Evolutionary conservation across 2,329 filamentous ascomycete genomes (phyloP), one percentile per base, ranked within the genome.

Genomic region (Neopestalotiopsis clavispora): DNA sequence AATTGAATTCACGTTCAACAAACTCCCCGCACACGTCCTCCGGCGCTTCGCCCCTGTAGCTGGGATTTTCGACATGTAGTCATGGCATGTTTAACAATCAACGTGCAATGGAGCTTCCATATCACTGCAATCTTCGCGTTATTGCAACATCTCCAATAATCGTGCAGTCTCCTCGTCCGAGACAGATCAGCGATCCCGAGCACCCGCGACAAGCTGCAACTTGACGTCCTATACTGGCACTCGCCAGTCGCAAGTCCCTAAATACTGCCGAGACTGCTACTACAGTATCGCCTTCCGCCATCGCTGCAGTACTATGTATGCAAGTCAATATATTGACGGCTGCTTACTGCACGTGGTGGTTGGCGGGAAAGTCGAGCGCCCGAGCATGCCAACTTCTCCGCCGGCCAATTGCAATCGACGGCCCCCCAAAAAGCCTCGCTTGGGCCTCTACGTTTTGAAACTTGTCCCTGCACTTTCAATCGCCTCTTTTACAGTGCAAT

Each of bases 311-410:
- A 28, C 23, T 28, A 28, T 28, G 23, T 28, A 52, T 52, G 45
- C 45, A 52, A 52, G 45, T 52, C 45, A 52, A 52, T 23, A 52
- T 52, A 52, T 52, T 52, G 45, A 59, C 30, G 23, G 57, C 20
- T 34, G 59, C 32, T 13, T 13, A 30, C 59, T 20, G 59, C 59
- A 62, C 59, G 59, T 62, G 59, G 34, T 62, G 59, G 59, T 62
- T 62, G 59, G 59, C 59, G 59, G 59, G 59, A 34, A 40, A 40
- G 32, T 38, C 30, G 59, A 17, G 23, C 59, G 34, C 14, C 7
- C 59, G 10, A 34, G 14, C 30, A 38, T 62, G 59, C 32, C 59
- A 14, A 34, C 17, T 62, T 38, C 23, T 12, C 57, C 57, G 57
- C 30, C 57, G 30, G 57, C 57, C 57, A 30, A 34, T 59, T 59